phyloP scores from a whole-genome alignment of 2,329 filamentous ascomycete genomes.

The Phialophora expanda region DNA sequence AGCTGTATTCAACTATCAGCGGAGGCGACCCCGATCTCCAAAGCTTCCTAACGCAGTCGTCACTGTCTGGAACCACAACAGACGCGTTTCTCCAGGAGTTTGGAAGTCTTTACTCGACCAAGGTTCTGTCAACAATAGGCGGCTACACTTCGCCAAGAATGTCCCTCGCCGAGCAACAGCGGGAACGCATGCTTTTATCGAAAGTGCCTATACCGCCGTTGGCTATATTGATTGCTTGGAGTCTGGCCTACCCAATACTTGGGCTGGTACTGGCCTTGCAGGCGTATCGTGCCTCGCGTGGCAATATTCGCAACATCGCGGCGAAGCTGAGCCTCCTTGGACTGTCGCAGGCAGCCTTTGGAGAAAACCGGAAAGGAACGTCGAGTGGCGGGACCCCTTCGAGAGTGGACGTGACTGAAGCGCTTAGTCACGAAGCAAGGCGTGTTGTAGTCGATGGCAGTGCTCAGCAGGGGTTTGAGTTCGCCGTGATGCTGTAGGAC shows the following conservation, averaged over 20 bases:
- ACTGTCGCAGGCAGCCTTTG: conserved; percentile 29
- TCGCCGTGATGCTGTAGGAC: conserved; percentile 21
- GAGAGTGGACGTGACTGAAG: conserved; percentile 1
- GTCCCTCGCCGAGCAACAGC: conserved; percentile 19
- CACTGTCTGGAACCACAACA: conserved; percentile 22
- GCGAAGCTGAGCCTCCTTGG: conserved; percentile 27
- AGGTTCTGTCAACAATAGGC: conserved; percentile 27
- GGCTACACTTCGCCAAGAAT: conserved; percentile 18
- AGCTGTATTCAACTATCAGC: conserved; percentile 16
- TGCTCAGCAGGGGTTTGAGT: conserved; percentile 19
- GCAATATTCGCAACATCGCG: conserved; percentile 24
- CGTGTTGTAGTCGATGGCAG: conserved; percentile 19
- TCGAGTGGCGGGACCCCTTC: conserved; percentile 1
- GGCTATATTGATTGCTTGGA: conserved; percentile 22
- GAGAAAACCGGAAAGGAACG: conserved; percentile 10
- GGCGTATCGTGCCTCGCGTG: conserved; percentile 19
- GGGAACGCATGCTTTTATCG: conserved; percentile 24
- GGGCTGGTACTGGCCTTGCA: conserved; percentile 22
- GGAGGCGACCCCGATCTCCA: conserved; percentile 20
- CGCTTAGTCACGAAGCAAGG: conserved; percentile 15
- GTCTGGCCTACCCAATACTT: conserved; percentile 24
- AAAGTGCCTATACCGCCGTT: conserved; percentile 25
- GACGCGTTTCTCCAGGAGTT: conserved; percentile 22
- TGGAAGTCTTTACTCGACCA: conserved; percentile 22
- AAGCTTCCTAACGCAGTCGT: conserved; percentile 17